These are phyloP conservation scores for Heterobasidion occidentale DNA, from an alignment of 1,284 basidiomycete species.

Conservation along the genomic window DNA sequence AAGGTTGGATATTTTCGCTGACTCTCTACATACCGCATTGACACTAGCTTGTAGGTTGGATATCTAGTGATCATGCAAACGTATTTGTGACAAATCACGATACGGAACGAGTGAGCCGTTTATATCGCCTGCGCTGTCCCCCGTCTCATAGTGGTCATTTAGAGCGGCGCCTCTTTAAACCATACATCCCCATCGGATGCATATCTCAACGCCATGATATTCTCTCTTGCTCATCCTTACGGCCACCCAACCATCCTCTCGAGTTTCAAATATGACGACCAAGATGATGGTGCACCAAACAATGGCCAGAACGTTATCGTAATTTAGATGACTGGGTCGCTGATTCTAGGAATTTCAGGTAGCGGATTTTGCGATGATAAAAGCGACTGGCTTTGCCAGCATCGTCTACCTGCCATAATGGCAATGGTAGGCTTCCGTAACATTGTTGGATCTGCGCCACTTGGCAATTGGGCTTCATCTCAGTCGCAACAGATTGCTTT, in stretches of 20 bases:
- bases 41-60: slow-evolving; percentile 34
- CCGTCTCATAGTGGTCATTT: neutral
- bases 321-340: neutral
- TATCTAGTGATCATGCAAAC: slow-evolving; percentile 45
- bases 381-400: slow-evolving; percentile 41
- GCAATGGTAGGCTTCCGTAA: slow-evolving; percentile 64
- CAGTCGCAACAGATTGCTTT: slow-evolving; percentile 42
- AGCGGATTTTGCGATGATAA: slow-evolving; percentile 8
- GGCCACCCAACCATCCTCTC: slow-evolving; percentile 60
- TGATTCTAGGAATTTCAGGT: neutral
- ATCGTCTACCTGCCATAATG: slow-evolving; percentile 47
- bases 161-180: slow-evolving; percentile 50
- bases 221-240: slow-evolving; percentile 60
- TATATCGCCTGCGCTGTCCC: neutral
- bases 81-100: slow-evolving; percentile 67
- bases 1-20: slow-evolving; percentile 26
- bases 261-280: slow-evolving; percentile 42
- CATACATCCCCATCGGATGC: slow-evolving; percentile 56
- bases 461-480: slow-evolving; percentile 26
- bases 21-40: neutral
- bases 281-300: slow-evolving; percentile 45
- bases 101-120: slow-evolving; percentile 47
- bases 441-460: slow-evolving; percentile 36
- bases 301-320: slow-evolving; percentile 16
- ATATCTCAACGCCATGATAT: slow-evolving; percentile 51